These are phyloP conservation scores for Teratosphaeria zuluensis DNA, from an alignment of 2,329 filamentous ascomycete species.

Conservation along the genomic window DNA sequence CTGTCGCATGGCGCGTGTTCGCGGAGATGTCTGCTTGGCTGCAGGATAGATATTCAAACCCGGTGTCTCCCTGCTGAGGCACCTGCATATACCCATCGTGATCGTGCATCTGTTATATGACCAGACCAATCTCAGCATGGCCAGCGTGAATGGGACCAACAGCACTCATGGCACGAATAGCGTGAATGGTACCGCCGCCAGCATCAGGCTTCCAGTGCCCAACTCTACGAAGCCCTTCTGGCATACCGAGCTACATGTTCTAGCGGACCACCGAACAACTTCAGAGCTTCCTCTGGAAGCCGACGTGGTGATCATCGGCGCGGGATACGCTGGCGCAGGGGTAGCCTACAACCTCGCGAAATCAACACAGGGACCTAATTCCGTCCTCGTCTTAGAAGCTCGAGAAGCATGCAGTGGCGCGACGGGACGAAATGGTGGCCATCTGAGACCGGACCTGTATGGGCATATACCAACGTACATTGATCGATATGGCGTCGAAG, in stretches of 20 bases:
- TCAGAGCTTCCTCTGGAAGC: slow-evolving; percentile 47
- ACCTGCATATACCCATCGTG: no score
- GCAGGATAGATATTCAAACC: no score
- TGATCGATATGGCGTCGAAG: slow-evolving; percentile 1
- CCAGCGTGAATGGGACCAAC: neutral
- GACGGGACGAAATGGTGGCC: slow-evolving; percentile 49
- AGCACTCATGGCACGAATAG: neutral
- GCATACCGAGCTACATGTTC: slow-evolving; percentile 26
- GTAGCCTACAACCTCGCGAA: slow-evolving; percentile 4
- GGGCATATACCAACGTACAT: slow-evolving; percentile 16
- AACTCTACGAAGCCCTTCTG: slow-evolving; percentile 27
- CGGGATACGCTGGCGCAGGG: slow-evolving; percentile 56
- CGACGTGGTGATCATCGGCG: slow-evolving; percentile 61
- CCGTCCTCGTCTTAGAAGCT: slow-evolving; percentile 60
- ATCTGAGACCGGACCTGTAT: slow-evolving; percentile 29
- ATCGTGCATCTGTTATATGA: neutral
- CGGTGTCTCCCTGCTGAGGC: no score
- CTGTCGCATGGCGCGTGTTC: no score
- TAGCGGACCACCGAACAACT: slow-evolving; percentile 53
- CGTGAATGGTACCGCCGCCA: neutral
- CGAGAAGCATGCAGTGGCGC: slow-evolving; percentile 67
- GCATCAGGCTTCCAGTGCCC: slow-evolving; percentile 1
- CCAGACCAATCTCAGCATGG: neutral
- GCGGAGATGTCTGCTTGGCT: no score
- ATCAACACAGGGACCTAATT: slow-evolving; percentile 21